Percentiles rank a stretch among this genome's conserved stretches.
Evolutionary conservation across 1,284 basidiomycete species (phyloP).

Genomic region (Filobasidium uniguttulatum): DNA sequence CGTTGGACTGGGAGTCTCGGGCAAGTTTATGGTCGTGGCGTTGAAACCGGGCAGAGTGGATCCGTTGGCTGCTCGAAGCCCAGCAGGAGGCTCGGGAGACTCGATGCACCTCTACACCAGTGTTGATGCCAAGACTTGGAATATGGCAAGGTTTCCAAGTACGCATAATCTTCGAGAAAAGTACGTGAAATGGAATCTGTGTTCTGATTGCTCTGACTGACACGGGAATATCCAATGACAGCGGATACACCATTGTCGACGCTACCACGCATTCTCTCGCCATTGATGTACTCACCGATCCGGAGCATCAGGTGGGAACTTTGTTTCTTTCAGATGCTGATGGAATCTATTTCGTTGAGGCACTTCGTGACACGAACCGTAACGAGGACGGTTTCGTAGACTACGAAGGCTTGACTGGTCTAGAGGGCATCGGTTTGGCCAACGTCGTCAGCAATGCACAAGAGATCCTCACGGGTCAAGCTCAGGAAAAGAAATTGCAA

Average conservation of each 20-base stretch:
- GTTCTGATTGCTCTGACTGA: neutral
- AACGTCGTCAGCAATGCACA: slow-evolving; percentile 73
- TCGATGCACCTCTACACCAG: slow-evolving; percentile 63
- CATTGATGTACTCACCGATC: slow-evolving; percentile 77
- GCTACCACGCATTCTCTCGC: slow-evolving; percentile 81
- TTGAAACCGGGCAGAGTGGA: slow-evolving; percentile 42
- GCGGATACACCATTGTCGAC: slow-evolving; percentile 92
- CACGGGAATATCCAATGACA: slow-evolving; percentile 31
- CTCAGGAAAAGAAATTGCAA: slow-evolving; percentile 52
- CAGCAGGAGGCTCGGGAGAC: slow-evolving; percentile 48
- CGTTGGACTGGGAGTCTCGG: slow-evolving; percentile 74
- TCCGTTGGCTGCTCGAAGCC: neutral
- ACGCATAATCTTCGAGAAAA: slow-evolving; percentile 20
- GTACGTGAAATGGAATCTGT: neutral
- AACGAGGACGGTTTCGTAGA: slow-evolving; percentile 81
- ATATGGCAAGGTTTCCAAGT: slow-evolving; percentile 35
- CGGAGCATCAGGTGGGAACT: slow-evolving; percentile 62
- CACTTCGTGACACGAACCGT: slow-evolving; percentile 76
- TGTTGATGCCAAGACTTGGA: slow-evolving; percentile 63
- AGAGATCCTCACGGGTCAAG: slow-evolving; percentile 62
- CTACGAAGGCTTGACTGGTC: slow-evolving; percentile 76
- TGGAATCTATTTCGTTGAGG: slow-evolving; percentile 89
- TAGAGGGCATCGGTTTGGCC: slow-evolving; percentile 87
- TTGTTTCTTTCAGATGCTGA: slow-evolving; percentile 89
- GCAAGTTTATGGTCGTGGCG: slow-evolving; percentile 79